Percentiles rank a stretch among this genome's conserved stretches.
Evolutionary conservation across 2,329 filamentous ascomycete species (phyloP).

Genomic region (Venturia pyrina): DNA sequence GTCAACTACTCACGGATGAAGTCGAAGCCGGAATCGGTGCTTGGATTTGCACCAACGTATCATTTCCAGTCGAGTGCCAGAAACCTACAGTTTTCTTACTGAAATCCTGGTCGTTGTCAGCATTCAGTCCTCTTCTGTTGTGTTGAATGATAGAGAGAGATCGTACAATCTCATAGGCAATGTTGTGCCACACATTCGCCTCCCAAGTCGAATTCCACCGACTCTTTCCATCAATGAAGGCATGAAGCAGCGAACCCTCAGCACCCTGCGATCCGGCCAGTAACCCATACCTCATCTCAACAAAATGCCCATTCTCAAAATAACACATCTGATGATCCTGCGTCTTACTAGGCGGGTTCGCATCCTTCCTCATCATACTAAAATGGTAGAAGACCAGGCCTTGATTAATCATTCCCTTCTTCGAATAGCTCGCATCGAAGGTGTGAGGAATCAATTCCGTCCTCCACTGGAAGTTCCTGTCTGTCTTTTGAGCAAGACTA

Average conservation of each 20-base stretch:
- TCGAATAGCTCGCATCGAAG: background rate
- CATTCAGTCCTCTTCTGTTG: background rate
- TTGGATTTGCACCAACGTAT: slow-evolving; percentile 47
- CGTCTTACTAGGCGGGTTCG: slow-evolving; percentile 50
- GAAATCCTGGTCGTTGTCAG: slow-evolving; percentile 42
- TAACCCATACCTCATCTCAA: slow-evolving; percentile 62
- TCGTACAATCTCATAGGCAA: slow-evolving; percentile 59
- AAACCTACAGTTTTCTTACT: slow-evolving; percentile 50
- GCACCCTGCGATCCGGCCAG: slow-evolving; percentile 40
- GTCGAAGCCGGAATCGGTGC: slow-evolving; percentile 50
- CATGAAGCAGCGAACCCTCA: slow-evolving; percentile 48
- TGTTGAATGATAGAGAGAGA: slow-evolving; percentile 15
- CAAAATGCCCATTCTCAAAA: slow-evolving; percentile 59
- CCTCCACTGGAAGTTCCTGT: slow-evolving; percentile 57
- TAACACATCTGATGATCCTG: slow-evolving; percentile 59
- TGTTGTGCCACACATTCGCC: slow-evolving; percentile 61
- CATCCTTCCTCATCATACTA: slow-evolving; percentile 48
- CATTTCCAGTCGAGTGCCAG: slow-evolving; percentile 58
- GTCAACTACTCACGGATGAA: slow-evolving; percentile 31
- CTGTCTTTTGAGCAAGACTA: slow-evolving; percentile 55
- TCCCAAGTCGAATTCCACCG: slow-evolving; percentile 55
- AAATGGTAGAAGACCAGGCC: slow-evolving; percentile 66
- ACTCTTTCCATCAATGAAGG: slow-evolving; percentile 50
- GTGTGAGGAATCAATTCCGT: slow-evolving; percentile 59
- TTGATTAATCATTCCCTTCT: slow-evolving; percentile 49